A percentile compares a stretch with the other conserved stretches of the same genome.
These are phyloP conservation scores for Candida railenensis DNA, from an alignment of 805 yeast species.

Conservation along the genomic window DNA sequence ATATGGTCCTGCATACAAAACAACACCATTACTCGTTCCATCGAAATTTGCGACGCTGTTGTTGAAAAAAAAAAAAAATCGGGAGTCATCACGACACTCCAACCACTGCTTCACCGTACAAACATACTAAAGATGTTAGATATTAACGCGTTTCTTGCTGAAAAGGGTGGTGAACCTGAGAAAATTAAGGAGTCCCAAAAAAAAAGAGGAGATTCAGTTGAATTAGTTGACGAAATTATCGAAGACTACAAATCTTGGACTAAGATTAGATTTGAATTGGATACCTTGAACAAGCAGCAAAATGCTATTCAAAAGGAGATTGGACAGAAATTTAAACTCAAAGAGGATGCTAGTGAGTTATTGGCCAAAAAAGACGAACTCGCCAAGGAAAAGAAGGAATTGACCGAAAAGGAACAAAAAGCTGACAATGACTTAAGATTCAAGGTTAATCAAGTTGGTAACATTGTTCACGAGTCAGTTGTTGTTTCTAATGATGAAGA, in stretches of 20 bases:
- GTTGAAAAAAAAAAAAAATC: background rate
- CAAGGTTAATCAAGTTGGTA: conserved; percentile 90
- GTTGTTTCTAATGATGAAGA: conserved; percentile 86
- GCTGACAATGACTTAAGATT: conserved; percentile 72
- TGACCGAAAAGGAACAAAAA: conserved; percentile 68
- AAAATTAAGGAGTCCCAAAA: conserved; percentile 81
- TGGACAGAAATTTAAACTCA: conserved; percentile 88
- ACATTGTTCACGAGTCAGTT: conserved; percentile 90
- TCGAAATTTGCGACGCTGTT: background rate
- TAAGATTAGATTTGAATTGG: conserved; percentile 75
- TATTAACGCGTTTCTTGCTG: conserved; percentile 86
- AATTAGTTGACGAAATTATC: conserved; percentile 93
- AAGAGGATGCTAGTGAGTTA: conserved; percentile 89
- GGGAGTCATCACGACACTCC: background rate
- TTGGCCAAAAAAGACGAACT: conserved; percentile 78
- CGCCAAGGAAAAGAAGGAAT: conserved; percentile 64
- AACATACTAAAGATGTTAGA: conserved; percentile 68
- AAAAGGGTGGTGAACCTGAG: conserved; percentile 96
- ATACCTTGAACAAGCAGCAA: conserved; percentile 82
- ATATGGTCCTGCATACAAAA: background rate
- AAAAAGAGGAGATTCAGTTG: conserved; percentile 94
- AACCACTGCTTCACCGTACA: too few species aligned
- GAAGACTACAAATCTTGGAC: conserved; percentile 92
- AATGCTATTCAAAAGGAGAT: conserved; percentile 91
- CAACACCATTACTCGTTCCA: background rate